Base-by-base conservation (phyloP, 495 filamentous ascomycete genomes). In the Beverwykella pulmonaria region DNA sequence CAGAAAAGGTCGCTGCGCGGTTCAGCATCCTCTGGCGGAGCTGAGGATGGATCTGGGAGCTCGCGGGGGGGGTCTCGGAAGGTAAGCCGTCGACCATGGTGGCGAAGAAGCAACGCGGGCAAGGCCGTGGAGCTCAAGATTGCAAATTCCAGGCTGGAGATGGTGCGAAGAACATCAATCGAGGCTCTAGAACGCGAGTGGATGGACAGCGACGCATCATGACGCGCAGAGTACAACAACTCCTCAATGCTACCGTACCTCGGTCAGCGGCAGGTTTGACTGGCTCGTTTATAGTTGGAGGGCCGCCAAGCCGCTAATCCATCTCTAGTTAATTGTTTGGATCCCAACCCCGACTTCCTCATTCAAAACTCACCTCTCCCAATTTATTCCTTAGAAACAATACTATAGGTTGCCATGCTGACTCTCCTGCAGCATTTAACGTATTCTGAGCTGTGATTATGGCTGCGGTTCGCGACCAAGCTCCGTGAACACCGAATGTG, bases 1-100 rank as follows among this genome's bases (percentile, higher is more conserved):
- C 69, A 26, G 61, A 41, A 44, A 69, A 58, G 30, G 69, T 69
- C 20, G 65, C 52, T 39, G 69, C 69, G 27, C 69, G 60, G 26
- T 65, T 65, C 59, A 72, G 30, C 69, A 68, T 68, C 47, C 61
- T 65, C 61, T 68, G 65, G 23, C 65, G 54, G 22, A 69, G 65
- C 0, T 53, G 65, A 44, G 69, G 68, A 50, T 66, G 53, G 61
- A 70, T 62, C 63, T 66, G 62, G 25, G 62, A 52, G 56, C 30
- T 25, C 17, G 63, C 47, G 23, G 48, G 53, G 26, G 39, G 26
- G 50, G n/a, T 30, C 20, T 67, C 68, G 47, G 58, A 41, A 63
- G 63, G 27, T 32, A 27, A 58, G 27, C 52, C 64, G 17, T 59
- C 59, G 49, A 53, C 44, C 20, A 27, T 47, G 20, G 54, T 23